Evolutionary conservation across 1,284 basidiomycete species (phyloP), one percentile per base, ranked within the genome.

Genomic region (Sanghuangporus sanghuang): DNA sequence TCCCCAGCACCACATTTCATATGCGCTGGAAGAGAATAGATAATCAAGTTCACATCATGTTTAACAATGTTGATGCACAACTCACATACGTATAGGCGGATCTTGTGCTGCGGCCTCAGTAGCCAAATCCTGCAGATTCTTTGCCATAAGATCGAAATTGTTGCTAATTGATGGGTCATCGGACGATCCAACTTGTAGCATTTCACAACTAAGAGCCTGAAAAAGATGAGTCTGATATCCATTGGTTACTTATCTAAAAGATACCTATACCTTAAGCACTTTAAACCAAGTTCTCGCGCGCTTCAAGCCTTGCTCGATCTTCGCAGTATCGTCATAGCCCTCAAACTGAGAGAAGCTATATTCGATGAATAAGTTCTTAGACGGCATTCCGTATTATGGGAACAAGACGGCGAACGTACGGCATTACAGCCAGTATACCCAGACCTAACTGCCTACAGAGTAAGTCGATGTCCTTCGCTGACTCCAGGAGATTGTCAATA

Each of bases 1-100:
- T 2, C 71, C 73, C 73, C 73, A 75, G 1, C 72, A 70, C 73
- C 73, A 74, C 71, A 74, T 69, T 63, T 75, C 73, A 50, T 74
- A 75, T 35, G 72, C 73, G 18, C 73, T 74, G 32, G 9, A 23
- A 32, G 5, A 2, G 27, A 3, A 32, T 32, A 32, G 2, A 32
- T 3, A 32, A 32, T 32, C 27, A 32, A 5, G 27, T 32, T 32
- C 27, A 3, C 3, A 32, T 32, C 27, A 32, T 32, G 3, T 35
- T 46, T 48, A 18, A 32, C 14, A 32, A 23, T 7, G 23, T 14
- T 6, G 32, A 36, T 14, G 27, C 12, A 16, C n/a, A 48, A 59
- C 69, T 35, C 64, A 73, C 73, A 74, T 71, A 12, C 67, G 66
- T 63, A 74, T 73, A 3, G 72, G 73, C 8, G 73, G 73, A 18